Percentiles rank a stretch among this genome's conserved stretches.
phyloP scores from a whole-genome alignment of 2,329 filamentous ascomycete species.

The Dryadomyces sulphureus region DNA sequence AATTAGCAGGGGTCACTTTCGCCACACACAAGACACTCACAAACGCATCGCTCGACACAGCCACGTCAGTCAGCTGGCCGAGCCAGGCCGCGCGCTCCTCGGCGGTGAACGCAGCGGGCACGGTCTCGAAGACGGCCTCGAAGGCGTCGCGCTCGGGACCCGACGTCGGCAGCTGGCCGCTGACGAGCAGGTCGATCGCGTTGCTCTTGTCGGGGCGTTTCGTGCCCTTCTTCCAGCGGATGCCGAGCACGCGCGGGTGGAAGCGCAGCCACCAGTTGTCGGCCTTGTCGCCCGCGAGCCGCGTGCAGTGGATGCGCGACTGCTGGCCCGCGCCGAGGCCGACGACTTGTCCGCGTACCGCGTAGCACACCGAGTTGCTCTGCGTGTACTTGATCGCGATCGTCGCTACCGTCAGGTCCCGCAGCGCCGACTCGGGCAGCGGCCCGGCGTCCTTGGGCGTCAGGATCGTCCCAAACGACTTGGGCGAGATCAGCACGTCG shows the following conservation, averaged over 20 bases:
- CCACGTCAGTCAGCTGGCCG: constrained; percentile 64
- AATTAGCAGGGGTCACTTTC: not conserved
- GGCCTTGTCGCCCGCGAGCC: constrained; percentile 91
- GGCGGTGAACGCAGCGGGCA: constrained; percentile 66
- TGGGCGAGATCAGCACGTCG: constrained; percentile 70
- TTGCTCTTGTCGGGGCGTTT: constrained; percentile 98
- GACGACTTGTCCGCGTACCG: constrained; percentile 81
- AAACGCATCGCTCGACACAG: constrained; percentile 88
- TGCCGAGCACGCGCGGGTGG: constrained; percentile 71
- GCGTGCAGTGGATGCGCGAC: constrained; percentile 95
- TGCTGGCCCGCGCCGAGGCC: constrained; percentile 94
- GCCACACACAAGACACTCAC: constrained; percentile 48
- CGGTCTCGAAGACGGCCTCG: constrained; percentile 79
- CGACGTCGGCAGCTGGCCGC: constrained; percentile 69
- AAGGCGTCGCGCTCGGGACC: constrained; percentile 77
- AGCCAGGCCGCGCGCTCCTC: constrained; percentile 83
- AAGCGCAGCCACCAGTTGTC: constrained; percentile 99
- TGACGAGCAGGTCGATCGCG: constrained; percentile 89
- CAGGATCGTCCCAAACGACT: constrained; percentile 74
- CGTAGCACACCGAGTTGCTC: constrained; percentile 98
- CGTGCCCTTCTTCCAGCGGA: constrained; percentile 95
- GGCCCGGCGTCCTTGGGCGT: constrained; percentile 63
- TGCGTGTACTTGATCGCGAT: constrained; percentile 98
- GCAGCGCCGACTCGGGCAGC: constrained; percentile 67
- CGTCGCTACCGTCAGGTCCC: constrained; percentile 86